phyloP scores from a whole-genome alignment of 2,329 filamentous ascomycete species.

The Anisogramma anomala region DNA sequence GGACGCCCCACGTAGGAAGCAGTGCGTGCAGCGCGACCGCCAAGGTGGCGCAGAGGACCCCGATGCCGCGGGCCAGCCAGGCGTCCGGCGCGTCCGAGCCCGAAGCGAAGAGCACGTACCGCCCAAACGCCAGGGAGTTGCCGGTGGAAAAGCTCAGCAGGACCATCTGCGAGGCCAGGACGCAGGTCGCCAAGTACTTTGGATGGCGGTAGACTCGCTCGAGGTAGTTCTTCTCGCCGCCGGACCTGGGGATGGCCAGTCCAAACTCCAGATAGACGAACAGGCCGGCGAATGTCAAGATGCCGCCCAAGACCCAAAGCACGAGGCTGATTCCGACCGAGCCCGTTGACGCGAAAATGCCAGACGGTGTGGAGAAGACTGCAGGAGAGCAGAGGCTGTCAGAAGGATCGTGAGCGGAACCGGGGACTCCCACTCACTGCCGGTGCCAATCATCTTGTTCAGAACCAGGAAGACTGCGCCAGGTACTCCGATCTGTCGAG shows the following conservation, averaged over 20 bases:
- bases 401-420: no score
- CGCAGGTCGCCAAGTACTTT: constrained; percentile 46
- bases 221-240: constrained; percentile 56
- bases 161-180: constrained; percentile 50
- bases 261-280: constrained; percentile 54
- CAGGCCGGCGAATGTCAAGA: constrained; percentile 47
- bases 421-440: no score
- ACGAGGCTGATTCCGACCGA: constrained; percentile 36
- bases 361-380: constrained; percentile 43
- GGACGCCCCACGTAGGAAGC: constrained; percentile 45
- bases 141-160: constrained; percentile 49
- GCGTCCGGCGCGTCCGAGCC: constrained; percentile 35
- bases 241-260: constrained; percentile 48
- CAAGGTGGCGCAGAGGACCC: constrained; percentile 42
- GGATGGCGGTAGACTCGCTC: constrained; percentile 50
- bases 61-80: constrained; percentile 47
- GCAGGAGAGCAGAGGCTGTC: background rate
- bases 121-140: constrained; percentile 47
- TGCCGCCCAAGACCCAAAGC: constrained; percentile 27
- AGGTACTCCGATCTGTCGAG: constrained; percentile 39
- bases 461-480: constrained; percentile 43
- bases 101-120: constrained; percentile 45
- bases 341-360: constrained; percentile 39
- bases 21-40: constrained; percentile 40
- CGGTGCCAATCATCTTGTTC: constrained; percentile 49